These are phyloP conservation scores for Micractinium conductrix DNA, from an alignment of 139 green algal species.

Conservation along the genomic window DNA sequence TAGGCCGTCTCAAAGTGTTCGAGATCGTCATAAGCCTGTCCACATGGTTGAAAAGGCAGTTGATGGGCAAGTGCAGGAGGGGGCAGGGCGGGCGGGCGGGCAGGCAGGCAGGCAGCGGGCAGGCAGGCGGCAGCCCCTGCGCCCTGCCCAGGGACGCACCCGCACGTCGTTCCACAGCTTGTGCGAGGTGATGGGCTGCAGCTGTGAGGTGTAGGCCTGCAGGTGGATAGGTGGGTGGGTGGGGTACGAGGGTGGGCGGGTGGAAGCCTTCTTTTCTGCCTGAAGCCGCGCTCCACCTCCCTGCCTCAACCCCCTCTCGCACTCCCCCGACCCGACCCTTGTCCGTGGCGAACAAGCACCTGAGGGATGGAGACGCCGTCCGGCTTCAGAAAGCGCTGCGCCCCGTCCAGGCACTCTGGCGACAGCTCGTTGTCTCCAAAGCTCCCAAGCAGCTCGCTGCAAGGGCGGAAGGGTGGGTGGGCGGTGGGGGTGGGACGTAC, in stretches of 20 bases:
- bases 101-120: background rate
- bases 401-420: slow-evolving; percentile 94
- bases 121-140: background rate
- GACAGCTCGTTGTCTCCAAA: slow-evolving; percentile 99
- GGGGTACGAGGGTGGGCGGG: too few species aligned
- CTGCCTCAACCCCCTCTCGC: too few species aligned
- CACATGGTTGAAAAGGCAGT: background rate
- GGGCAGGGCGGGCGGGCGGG: too few species aligned
- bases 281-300: too few species aligned
- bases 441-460: slow-evolving; percentile 90
- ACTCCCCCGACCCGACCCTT: background rate
- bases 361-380: slow-evolving; percentile 85
- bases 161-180: slow-evolving; percentile 87
- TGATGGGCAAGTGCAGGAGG: background rate
- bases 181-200: slow-evolving; percentile 81
- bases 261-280: too few species aligned
- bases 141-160: background rate
- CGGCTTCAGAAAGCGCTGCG: slow-evolving; percentile 86
- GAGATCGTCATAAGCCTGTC: slow-evolving; percentile 75
- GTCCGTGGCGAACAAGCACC: background rate
- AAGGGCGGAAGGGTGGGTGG: background rate
- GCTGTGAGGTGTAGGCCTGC: slow-evolving; percentile 75
- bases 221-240: too few species aligned
- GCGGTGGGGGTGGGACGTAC: slow-evolving; percentile 23
- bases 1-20: slow-evolving; percentile 96